Conservation (phyloP, 129 eudicot species). For the Scalesia atractyloides region DNA sequence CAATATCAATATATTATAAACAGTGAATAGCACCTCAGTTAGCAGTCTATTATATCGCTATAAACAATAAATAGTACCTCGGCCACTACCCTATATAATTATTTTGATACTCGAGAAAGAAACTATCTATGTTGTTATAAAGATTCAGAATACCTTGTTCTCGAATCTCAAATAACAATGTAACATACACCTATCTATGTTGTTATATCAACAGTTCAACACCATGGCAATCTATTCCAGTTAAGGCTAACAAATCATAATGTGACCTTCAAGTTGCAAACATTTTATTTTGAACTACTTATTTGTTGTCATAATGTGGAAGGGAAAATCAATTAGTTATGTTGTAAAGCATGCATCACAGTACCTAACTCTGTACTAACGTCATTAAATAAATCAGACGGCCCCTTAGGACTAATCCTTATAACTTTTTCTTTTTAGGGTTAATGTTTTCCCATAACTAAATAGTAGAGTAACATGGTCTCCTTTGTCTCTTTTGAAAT, state of each 20-base stretch:
- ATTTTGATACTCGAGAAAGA: too few species aligned
- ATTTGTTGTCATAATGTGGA: too few species aligned
- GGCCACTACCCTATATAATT: too few species aligned
- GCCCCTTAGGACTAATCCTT: not conserved
- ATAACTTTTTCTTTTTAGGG: not conserved
- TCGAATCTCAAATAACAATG: not conserved
- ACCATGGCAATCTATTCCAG: not conserved
- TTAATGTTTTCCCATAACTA: too few species aligned
- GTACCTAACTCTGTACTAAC: not conserved
- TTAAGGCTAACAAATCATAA: not conserved
- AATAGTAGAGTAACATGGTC: too few species aligned
- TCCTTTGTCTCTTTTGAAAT: too few species aligned
- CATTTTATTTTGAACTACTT: not conserved
- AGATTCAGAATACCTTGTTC: not conserved
- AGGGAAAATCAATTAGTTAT: not conserved
- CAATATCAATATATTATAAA: not conserved
- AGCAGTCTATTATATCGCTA: too few species aligned
- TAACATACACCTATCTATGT: too few species aligned
- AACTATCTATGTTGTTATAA: too few species aligned
- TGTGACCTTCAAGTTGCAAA: not conserved
- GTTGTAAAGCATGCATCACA: conserved; percentile 6
- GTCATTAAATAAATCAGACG: not conserved
- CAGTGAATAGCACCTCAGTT: not conserved
- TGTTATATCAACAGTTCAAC: too few species aligned
- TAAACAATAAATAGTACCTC: too few species aligned